Evolutionary conservation across 1,139 yeast species (phyloP).

Genomic region (Wickerhamiella pararugosa): DNA sequence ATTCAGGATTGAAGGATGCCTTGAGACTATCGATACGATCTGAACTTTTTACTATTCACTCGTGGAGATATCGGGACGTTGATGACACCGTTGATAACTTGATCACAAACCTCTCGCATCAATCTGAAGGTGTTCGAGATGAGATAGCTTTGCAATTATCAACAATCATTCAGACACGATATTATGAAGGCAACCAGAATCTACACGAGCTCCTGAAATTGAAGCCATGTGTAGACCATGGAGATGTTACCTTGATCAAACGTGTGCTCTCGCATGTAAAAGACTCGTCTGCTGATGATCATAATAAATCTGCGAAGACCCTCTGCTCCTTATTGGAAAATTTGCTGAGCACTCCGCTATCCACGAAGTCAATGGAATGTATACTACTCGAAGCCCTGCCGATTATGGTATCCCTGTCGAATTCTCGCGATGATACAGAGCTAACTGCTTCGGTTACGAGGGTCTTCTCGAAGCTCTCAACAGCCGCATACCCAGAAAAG

Average conservation of each 20-base stretch:
- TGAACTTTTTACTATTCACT: slow-evolving; percentile 38
- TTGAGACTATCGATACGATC: slow-evolving; percentile 46
- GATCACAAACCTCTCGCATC: slow-evolving; percentile 38
- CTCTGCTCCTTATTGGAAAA: slow-evolving; percentile 19
- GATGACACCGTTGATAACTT: slow-evolving; percentile 36
- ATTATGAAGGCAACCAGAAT: slow-evolving; percentile 17
- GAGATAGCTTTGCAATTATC: slow-evolving; percentile 55
- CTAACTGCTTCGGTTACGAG: slow-evolving; percentile 28
- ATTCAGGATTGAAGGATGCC: slow-evolving; percentile 51
- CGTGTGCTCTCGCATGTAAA: no score
- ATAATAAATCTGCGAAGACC: slow-evolving; percentile 27
- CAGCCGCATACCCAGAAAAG: no score
- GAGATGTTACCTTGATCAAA: no score
- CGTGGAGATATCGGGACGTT: slow-evolving; percentile 40
- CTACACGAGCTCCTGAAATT: no score
- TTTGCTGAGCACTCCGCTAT: slow-evolving; percentile 15
- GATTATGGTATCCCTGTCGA: slow-evolving; percentile 48
- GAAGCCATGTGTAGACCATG: no score
- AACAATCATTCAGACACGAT: slow-evolving; percentile 32
- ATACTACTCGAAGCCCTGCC: slow-evolving; percentile 43
- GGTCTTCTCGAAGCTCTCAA: slow-evolving; percentile 31
- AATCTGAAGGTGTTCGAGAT: slow-evolving; percentile 62
- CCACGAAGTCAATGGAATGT: slow-evolving; percentile 20
- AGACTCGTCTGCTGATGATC: slow-evolving; percentile 10
- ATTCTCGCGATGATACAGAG: slow-evolving; percentile 67